These are phyloP conservation scores for Iris pallida DNA, from an alignment of 116 monocot genomes.

Conservation along the genomic window DNA sequence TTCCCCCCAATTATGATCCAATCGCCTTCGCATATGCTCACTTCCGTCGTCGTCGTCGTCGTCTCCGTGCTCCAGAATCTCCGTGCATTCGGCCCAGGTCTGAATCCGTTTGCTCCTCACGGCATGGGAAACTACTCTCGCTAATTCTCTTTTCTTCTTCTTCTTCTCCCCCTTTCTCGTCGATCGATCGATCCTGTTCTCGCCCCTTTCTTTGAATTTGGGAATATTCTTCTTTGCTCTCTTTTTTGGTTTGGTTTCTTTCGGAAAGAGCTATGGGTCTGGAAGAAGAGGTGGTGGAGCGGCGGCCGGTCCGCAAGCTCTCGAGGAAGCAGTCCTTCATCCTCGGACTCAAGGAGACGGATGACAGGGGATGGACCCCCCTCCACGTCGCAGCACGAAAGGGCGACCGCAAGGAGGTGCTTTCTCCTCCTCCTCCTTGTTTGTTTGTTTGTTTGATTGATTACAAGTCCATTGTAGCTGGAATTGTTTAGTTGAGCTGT, in stretches of 20 bases:
- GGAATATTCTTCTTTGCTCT: not conserved
- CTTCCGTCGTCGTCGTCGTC: not conserved
- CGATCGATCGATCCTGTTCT: not conserved
- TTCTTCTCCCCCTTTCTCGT: not conserved
- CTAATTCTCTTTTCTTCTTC: constrained; percentile 20
- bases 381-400: constrained; percentile 81
- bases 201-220: not conserved
- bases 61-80: constrained; percentile 31
- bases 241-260: not conserved
- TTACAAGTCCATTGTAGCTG: not conserved
- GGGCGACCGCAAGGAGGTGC: constrained; percentile 85
- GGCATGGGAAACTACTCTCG: constrained; percentile 62
- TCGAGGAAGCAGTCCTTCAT: constrained; percentile 41
- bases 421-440: not conserved
- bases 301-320: constrained; percentile 18
- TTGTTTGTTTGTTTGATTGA: not conserved
- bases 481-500: too few species aligned
- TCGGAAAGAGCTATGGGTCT: constrained; percentile 27
- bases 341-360: constrained; percentile 36
- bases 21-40: constrained; percentile 5
- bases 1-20: constrained; percentile 13
- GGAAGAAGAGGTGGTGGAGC: constrained; percentile 25
- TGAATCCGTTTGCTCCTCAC: constrained; percentile 75
- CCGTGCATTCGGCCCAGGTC: constrained; percentile 68
- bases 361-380: constrained; percentile 88